Evolutionary conservation across 305 asterid species (phyloP), one percentile per base, ranked within the genome.

Genomic region (Fraxinus sp.): DNA sequence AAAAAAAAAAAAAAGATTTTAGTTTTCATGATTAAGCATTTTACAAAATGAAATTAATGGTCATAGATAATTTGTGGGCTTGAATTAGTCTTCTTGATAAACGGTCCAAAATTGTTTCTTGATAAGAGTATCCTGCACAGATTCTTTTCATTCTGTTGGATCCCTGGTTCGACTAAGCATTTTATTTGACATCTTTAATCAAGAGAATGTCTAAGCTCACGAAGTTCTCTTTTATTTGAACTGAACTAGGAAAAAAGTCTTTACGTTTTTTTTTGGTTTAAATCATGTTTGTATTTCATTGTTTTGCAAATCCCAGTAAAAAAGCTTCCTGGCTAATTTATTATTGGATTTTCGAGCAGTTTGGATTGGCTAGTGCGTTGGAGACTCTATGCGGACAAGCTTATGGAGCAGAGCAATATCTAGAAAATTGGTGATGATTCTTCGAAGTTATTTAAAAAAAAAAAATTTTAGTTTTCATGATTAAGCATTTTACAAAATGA

Each of bases 311-410:
- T 0, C 11, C 24, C 43, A 5, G 14, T 78, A n/a, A 13, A 9
- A 36, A 20, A 33, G 11, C 13, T 22, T 76, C 32, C 14, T 3
- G 49, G 8, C 77, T 7, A 11, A 59, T 37, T 13, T 37, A 20
- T 4, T 52, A 75, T 77, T 78, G 72, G 55, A 59, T 70, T 68
- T 89, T 36, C 79, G 0, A 57, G 81, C 91, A 92, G 95, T 84
- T 89, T 26, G 95, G 95, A 80, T 86, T 92, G 95, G 86, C 95
- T 62, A 87, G 93, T 90, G 95, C 93, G 6, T 81, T 92, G 82
- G 95, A 92, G 75, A 92, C 93, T 71, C 81, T 92, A 36, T 92
- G 93, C 32, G 95, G 95, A 2, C 95, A 92, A 68, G 93, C 93
- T 11, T 92, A 79, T 84, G 95, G 95, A 84, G 95, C 93, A 35